Conservation (phyloP, 208 protist genomes). For the Wallacemonas sp. region DNA sequence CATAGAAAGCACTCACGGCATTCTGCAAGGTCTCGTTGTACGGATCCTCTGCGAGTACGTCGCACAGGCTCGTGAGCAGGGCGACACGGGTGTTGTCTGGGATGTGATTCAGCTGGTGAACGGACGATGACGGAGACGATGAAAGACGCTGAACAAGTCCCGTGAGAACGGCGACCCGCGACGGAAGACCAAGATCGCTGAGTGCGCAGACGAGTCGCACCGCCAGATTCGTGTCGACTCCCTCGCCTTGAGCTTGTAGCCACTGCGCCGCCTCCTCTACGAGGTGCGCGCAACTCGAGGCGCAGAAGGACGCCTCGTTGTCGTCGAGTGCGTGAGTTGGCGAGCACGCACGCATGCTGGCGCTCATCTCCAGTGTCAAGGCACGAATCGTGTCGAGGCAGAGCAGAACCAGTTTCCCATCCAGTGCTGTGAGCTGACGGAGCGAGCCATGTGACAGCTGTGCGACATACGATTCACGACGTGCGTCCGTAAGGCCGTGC, state of each 20-base stretch:
- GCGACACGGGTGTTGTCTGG: background rate
- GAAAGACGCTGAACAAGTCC: background rate
- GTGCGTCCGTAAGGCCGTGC: background rate
- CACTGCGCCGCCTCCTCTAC: constrained; percentile 8
- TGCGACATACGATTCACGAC: constrained; percentile 13
- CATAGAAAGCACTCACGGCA: background rate
- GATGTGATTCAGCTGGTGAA: too few relatives aligned
- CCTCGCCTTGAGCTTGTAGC: background rate
- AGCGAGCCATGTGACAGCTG: background rate
- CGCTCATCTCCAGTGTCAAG: background rate
- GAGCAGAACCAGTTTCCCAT: constrained; percentile 2
- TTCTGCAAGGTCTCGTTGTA: background rate
- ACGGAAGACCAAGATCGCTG: background rate
- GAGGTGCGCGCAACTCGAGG: background rate
- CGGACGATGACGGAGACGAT: too few relatives aligned
- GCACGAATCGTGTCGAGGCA: constrained; percentile 1
- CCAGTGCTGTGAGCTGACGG: background rate
- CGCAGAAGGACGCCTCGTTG: constrained; percentile 2
- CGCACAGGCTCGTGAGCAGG: background rate
- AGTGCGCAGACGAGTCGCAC: constrained; percentile 1
- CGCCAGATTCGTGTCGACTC: background rate
- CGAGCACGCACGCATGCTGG: too few relatives aligned
- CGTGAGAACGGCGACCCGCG: background rate
- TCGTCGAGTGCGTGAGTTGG: too few relatives aligned
- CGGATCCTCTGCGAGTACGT: background rate